Base-by-base conservation (phyloP, 1,284 basidiomycete genomes). In the Serendipita sp. region DNA sequence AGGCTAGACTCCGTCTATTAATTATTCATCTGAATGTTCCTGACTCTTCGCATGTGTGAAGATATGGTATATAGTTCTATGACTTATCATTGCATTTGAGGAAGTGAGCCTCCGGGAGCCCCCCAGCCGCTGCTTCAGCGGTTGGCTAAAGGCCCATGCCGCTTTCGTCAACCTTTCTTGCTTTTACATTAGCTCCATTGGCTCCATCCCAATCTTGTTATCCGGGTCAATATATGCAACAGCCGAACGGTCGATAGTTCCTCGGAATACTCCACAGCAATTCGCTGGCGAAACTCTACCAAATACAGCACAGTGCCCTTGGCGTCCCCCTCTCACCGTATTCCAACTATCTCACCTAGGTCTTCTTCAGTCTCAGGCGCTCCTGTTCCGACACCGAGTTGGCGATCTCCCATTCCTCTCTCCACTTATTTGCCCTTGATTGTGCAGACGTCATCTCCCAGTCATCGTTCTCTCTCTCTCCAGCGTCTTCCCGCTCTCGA, bases 381-480 rank as follows among this genome's bases (percentile, higher is more conserved):
- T 38, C 68, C 66, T 41, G 70, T 62, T 13, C 58, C 62, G 35
- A 60, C 65, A 35, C 43, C 62, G 1, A 34, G 45, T 10, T 61
- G 63, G 32, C 50, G 22, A 22, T 62, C 66, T 10, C 4, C 60
- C 6, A 55, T 63, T 1, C 70, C 72, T 10, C 58, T 70, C 42
- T 70, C 71, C 34, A 69, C 71, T 30, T 70, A 68, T 0, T 67
- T 70, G 3, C 71, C 71, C 0, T 71, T 71, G 13, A 67, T 26
- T 70, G 69, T 1, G 44, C 64, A 3, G 55, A 64, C 4, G 47
- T 65, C 15, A 45, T 2, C 43, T 13, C 38, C 13, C n/a, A 41
- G 26, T 22, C 55, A 17, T 17, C 17, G 17, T 17, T 17, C 17
- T 17, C 17, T 17, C 17, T 17, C 17, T 17, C 17, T 17, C 17